Percentiles rank a stretch among this genome's conserved stretches.
phyloP scores from a whole-genome alignment of 768 basidiomycete species.

The Chalciporus sphaerocephalus region DNA sequence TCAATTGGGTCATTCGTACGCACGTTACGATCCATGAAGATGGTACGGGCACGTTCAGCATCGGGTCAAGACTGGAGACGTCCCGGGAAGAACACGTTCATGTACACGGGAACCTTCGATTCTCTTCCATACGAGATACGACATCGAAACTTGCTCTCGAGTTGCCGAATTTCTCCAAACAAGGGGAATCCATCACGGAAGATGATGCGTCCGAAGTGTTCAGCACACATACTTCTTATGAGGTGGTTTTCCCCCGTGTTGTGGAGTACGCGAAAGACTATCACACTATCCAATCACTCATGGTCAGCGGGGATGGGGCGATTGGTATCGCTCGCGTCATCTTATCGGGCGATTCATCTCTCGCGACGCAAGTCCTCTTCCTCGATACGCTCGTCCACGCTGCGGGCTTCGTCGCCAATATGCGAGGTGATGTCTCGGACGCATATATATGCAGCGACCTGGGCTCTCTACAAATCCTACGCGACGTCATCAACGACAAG shows the following conservation, averaged over 20 bases:
- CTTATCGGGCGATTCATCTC: conserved; percentile 35
- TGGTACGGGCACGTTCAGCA: conserved; percentile 39
- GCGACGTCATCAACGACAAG: conserved; percentile 38
- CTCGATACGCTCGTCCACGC: conserved; percentile 64
- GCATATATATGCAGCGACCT: conserved; percentile 63
- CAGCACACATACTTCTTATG: conserved; percentile 53
- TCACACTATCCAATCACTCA: conserved; percentile 53
- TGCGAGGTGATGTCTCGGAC: conserved; percentile 45
- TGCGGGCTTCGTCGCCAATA: conserved; percentile 67
- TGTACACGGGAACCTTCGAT: conserved; percentile 43
- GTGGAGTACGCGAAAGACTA: conserved; percentile 59
- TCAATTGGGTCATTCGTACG: conserved; percentile 35
- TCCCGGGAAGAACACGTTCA: conserved; percentile 37
- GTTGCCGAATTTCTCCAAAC: conserved; percentile 34
- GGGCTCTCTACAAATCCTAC: conserved; percentile 44
- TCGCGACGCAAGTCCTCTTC: conserved; percentile 52
- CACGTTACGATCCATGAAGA: conserved; percentile 36
- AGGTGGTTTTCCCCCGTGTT: conserved; percentile 63
- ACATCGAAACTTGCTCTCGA: conserved; percentile 36
- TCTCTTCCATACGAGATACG: conserved; percentile 31
- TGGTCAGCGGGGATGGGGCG: conserved; percentile 43
- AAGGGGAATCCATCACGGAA: conserved; percentile 30
- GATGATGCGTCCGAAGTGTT: conserved; percentile 42
- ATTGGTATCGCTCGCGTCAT: conserved; percentile 50
- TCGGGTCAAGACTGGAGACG: conserved; percentile 39